Evolutionary conservation across 2,329 filamentous ascomycete genomes (phyloP), one percentile per base, ranked within the genome.

Genomic region (Sclerotinia borealis): DNA sequence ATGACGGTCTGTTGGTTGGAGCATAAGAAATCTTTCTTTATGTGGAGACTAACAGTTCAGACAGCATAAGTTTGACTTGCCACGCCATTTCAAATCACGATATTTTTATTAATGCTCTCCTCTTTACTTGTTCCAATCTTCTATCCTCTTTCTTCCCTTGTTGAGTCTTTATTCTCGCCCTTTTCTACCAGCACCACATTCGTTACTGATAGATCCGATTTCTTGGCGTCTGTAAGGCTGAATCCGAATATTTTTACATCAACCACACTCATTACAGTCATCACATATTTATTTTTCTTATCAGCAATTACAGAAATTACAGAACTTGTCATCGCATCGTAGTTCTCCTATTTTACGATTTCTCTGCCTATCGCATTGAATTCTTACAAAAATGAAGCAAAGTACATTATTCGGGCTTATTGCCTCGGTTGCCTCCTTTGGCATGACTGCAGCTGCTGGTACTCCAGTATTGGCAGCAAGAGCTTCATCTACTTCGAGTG

Each of bases 381-480:
- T 29, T 39, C n/a, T 41, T 56, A 29, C 22, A 49, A 60, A 55
- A 5, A 68, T 68, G 66, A 68, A 52, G 51, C 54, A 59, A 25
- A 59, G 34, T 22, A 52, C 25, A 3, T 5, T 36, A 13, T 52
- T 55, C 25, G 49, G 60, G 25, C n/a, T 65, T 25, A 25, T 63
- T 19, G 55, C 55, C 34, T 59, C 47, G 1, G 19, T 58, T 36
- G 61, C 45, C 34, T 58, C 61, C 7, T n/a, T 52, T 48, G 27
- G 63, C 10, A 55, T 34, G 25, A 63, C 63, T 64, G 50, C 63
- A 36, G 67, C 64, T 19, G n/a, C 39, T 36, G 69, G 68, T 10
- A 66, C 66, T 29, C 67, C 68, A 29, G 66, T 68, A 8, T 25
- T 70, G 41, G 64, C 45, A 36, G 58, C 65, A 10, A 58, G 69